Evolutionary conservation across 441 rosid genomes (phyloP).

Genomic region (Viola pubescens): DNA sequence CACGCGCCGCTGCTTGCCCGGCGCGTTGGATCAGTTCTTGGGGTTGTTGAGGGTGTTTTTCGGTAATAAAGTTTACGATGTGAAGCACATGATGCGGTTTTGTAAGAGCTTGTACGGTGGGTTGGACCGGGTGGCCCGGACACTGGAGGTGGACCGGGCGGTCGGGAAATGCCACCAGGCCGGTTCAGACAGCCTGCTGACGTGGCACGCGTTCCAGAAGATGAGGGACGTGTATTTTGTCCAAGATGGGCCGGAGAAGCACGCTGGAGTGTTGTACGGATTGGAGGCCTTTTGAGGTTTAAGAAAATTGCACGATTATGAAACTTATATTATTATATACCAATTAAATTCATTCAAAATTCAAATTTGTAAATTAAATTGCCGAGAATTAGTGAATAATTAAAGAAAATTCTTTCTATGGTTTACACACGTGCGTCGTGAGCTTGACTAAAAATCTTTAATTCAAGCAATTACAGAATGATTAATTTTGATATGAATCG

Average conservation of each 20-base stretch:
- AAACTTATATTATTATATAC: background rate
- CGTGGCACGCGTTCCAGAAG: constrained; percentile 86
- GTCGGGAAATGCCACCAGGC: constrained; percentile 91
- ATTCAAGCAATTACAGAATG: background rate
- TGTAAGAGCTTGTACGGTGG: constrained; percentile 72
- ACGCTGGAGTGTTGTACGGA: constrained; percentile 81
- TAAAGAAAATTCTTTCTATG: constrained; percentile 2
- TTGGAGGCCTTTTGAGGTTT: constrained; percentile 36
- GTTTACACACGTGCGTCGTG: background rate
- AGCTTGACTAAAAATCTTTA: background rate
- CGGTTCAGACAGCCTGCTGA: constrained; percentile 85
- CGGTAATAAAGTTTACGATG: constrained; percentile 53
- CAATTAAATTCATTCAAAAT: background rate
- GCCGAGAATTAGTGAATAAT: background rate
- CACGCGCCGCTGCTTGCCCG: constrained; percentile 53
- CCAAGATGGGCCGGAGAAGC: constrained; percentile 57
- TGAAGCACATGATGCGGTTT: constrained; percentile 77
- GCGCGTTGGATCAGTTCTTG: constrained; percentile 38
- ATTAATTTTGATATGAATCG: background rate
- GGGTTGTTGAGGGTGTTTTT: constrained; percentile 47
- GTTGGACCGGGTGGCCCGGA: constrained; percentile 70
- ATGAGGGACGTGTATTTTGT: constrained; percentile 66
- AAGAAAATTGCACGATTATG: background rate
- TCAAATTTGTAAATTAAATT: background rate
- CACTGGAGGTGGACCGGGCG: constrained; percentile 57